phyloP scores from a whole-genome alignment of 768 basidiomycete species.

The Crassisporium funariophilum region DNA sequence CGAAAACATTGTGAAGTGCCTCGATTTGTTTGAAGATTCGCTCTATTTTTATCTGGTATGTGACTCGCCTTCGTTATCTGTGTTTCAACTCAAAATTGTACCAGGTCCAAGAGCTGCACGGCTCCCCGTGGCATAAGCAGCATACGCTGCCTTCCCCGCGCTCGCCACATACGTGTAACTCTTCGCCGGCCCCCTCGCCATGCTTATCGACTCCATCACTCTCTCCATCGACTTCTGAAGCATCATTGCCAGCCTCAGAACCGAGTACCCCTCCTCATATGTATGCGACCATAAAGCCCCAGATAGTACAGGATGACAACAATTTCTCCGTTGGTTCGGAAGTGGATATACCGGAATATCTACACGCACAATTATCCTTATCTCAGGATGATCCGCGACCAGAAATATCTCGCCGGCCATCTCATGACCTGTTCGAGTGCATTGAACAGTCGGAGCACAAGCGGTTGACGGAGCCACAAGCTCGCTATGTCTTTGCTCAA shows the following conservation, averaged over 20 bases:
- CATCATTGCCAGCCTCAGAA: constrained; percentile 29
- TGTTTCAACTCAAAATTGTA: constrained; percentile 4
- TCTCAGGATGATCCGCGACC: constrained; percentile 30
- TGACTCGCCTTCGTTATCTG: constrained; percentile 13
- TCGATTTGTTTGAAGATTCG: constrained; percentile 83
- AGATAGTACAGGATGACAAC: constrained; percentile 1
- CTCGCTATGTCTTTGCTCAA: constrained; percentile 84
- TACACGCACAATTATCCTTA: constrained; percentile 21
- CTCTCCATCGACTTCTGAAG: constrained; percentile 45
- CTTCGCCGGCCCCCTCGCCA: constrained; percentile 26
- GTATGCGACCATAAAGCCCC: constrained; percentile 21
- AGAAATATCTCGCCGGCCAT: constrained; percentile 67
- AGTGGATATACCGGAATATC: constrained; percentile 18
- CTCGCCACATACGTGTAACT: constrained; percentile 13
- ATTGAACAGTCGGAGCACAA: constrained; percentile 87
- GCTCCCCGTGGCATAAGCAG: constrained; percentile 77
- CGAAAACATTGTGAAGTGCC: constrained; percentile 78
- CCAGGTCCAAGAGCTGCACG: constrained; percentile 91
- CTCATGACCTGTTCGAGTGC: constrained; percentile 93
- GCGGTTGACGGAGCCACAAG: constrained; percentile 74
- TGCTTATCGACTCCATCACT: constrained; percentile 51
- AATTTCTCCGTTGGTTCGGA: constrained; percentile 7
- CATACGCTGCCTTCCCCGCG: constrained; percentile 30
- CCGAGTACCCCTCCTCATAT: constrained; percentile 29
- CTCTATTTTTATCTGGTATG: constrained; percentile 86